These are phyloP conservation scores for Podila horticola DNA, from an alignment of 192 early-diverging fungal genomes.

Conservation along the genomic window DNA sequence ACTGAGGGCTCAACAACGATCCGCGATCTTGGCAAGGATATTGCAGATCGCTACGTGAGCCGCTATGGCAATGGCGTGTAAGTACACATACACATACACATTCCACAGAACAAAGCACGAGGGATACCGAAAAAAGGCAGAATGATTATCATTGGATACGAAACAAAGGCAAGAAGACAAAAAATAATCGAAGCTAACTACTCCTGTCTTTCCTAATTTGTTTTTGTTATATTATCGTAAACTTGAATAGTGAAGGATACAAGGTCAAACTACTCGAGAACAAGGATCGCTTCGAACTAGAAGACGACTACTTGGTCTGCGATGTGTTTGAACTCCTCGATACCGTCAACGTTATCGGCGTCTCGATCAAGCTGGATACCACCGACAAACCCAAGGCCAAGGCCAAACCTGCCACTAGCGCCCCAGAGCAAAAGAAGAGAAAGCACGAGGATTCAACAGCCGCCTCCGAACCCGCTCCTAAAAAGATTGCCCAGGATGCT, in stretches of 20 bases:
- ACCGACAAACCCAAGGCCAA: background rate
- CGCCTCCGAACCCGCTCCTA: background rate
- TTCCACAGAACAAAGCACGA: no score
- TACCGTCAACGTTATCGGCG: conserved; percentile 7
- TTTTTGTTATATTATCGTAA: background rate
- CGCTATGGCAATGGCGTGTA: conserved; percentile 24
- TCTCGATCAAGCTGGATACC: conserved; percentile 1
- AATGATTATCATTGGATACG: no score
- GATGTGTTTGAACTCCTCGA: conserved; percentile 5
- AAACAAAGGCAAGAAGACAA: no score
- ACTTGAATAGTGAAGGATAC: conserved; percentile 2
- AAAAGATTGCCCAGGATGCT: background rate
- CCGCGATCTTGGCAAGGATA: conserved; percentile 8
- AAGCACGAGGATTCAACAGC: background rate
- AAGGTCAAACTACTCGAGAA: conserved; percentile 2
- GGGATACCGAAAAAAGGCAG: no score
- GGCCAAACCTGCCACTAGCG: background rate
- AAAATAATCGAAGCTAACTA: background rate
- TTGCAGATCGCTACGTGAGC: conserved; percentile 2
- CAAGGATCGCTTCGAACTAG: conserved; percentile 2
- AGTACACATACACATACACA: background rate
- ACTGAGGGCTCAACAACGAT: conserved; percentile 6
- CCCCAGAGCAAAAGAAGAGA: background rate
- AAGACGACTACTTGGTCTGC: conserved; percentile 4
- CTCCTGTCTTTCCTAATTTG: background rate